Evolutionary conservation across 2,329 filamentous ascomycete species (phyloP), one percentile per base, ranked within the genome.

Genomic region (Exophiala sp.): DNA sequence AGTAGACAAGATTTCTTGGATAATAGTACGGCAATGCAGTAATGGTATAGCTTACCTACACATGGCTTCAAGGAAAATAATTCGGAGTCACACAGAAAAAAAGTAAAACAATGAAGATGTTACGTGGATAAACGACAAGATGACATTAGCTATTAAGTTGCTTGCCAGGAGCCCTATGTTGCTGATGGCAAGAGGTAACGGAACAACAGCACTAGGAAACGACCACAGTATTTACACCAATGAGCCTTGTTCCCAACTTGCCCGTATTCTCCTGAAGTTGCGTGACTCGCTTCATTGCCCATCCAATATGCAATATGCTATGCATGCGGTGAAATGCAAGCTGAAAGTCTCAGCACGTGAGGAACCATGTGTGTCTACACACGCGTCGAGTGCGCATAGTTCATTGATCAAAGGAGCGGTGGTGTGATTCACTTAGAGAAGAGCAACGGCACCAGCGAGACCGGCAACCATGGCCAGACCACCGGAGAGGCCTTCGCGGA

Each of bases 391-490:
- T n/a, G 3, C 7, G 8, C 9, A 9, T 43, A 4, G 10, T 42
- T 46, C 21, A 33, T 38, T 32, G 10, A 35, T 35, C 5, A 18
- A 35, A 36, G 12, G 34, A 43, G 41, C 11, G 34, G 14, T 12
- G 42, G 34, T 29, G 41, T 7, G 10, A 50, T 10, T 50, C 34
- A 29, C 12, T 57, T 49, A 61, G 16, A 61, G 49, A 18, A 61
- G 48, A 20, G 49, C 50, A 35, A 59, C 41, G 21, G 52, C 58
- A 20, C 61, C 61, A 11, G 54, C 59, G 29, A 63, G 14, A 55
- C 54, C 59, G 12, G 57, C 61, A n/a, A 53, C 52, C 9, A 58
- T 44, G 33, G 57, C 59, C 11, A 62, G 45, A 33, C 57, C 29
- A 33, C 61, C 57, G 32, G 54, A 49, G 20, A 63, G 43, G 14